A percentile compares a stretch with the other conserved stretches of the same genome.
These are phyloP conservation scores for Fusarium praegraminearum DNA, from an alignment of 2,329 filamentous ascomycete genomes.

Conservation along the genomic window DNA sequence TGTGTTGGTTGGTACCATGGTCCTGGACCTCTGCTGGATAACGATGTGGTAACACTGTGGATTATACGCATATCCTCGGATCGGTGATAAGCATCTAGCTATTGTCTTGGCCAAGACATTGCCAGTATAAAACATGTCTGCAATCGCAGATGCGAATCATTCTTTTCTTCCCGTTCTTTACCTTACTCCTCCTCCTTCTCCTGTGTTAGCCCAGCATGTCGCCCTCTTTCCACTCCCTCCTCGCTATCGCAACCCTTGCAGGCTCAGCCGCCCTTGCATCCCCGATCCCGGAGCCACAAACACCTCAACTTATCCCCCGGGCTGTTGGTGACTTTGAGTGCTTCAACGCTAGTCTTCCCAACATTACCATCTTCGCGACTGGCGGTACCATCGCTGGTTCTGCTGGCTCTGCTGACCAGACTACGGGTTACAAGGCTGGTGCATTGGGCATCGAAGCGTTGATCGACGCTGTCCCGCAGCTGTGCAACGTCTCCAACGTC, in stretches of 20 bases:
- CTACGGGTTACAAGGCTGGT: slow-evolving; percentile 56
- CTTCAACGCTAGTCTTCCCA: slow-evolving; percentile 56
- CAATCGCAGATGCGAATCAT: neutral
- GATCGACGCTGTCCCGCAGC: slow-evolving; percentile 64
- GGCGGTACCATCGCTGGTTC: slow-evolving; percentile 70
- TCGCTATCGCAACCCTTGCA: slow-evolving; percentile 21
- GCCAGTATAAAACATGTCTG: slow-evolving; percentile 20
- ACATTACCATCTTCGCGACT: slow-evolving; percentile 67
- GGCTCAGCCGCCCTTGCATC: slow-evolving; percentile 24
- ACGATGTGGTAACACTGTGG: slow-evolving; percentile 34
- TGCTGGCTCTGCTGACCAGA: slow-evolving; percentile 58
- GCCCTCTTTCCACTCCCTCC: slow-evolving; percentile 18
- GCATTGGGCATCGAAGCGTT: slow-evolving; percentile 61
- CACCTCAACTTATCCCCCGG: slow-evolving; percentile 12
- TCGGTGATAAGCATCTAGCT: neutral
- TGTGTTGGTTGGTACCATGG: slow-evolving; percentile 9
- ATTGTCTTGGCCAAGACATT: neutral
- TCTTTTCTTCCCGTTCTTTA: neutral
- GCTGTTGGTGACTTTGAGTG: slow-evolving; percentile 30
- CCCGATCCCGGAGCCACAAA: slow-evolving; percentile 20
- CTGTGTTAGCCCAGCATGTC: slow-evolving; percentile 23
- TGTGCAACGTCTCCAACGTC: slow-evolving; percentile 66
- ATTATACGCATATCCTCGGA: slow-evolving; percentile 10
- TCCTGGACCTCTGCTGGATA: slow-evolving; percentile 18
- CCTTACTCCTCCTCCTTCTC: neutral